Conservation (phyloP, 148 eudicot genomes). For the Heliamphora exappendiculata region DNA sequence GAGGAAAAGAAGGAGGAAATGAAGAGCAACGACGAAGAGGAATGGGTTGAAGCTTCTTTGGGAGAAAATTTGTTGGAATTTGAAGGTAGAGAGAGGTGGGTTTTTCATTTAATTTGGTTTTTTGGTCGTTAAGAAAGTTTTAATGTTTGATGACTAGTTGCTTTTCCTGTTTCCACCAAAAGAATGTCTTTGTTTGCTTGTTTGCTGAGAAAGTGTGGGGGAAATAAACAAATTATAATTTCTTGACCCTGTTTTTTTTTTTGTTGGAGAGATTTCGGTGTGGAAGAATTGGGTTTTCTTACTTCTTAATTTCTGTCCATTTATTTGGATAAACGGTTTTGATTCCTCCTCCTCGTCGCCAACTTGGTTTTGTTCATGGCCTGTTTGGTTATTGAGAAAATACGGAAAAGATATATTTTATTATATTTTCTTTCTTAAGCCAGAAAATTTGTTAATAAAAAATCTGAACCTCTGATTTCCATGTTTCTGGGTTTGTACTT, state of each 20-base stretch:
- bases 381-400: neutral
- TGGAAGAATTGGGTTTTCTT: neutral
- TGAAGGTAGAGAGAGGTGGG: conserved; percentile 30
- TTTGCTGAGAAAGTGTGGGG: neutral
- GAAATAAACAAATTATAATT: neutral
- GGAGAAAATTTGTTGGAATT: conserved; percentile 29
- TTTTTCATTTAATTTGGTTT: neutral
- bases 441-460: neutral
- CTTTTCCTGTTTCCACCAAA: neutral
- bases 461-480: neutral
- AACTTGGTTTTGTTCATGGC: neutral
- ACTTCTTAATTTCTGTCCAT: neutral
- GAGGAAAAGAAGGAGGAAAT: neutral
- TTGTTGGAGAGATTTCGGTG: neutral
- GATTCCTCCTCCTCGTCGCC: neutral
- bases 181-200: neutral
- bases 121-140: neutral
- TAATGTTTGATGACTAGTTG: neutral
- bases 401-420: neutral
- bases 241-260: neutral
- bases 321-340: neutral
- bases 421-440: neutral
- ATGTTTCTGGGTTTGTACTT: neutral
- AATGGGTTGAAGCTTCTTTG: conserved; percentile 12
- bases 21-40: neutral